Evolutionary conservation across 495 filamentous ascomycete species (phyloP).

Genomic region (Talaromyces thailandensis): DNA sequence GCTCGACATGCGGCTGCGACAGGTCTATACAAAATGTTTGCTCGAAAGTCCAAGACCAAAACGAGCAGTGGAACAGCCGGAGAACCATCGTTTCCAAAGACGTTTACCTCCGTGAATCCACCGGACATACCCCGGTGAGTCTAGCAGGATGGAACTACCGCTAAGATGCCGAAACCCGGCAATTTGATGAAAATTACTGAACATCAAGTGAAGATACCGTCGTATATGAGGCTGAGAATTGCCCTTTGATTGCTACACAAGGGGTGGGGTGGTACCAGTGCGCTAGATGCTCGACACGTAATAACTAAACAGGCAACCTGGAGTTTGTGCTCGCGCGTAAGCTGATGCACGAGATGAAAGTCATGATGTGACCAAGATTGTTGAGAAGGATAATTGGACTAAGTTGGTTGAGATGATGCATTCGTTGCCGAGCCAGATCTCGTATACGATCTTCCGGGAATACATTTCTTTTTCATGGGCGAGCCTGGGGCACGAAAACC

Average conservation of each 20-base stretch:
- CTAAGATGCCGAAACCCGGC: slow-evolving; percentile 5
- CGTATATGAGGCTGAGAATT: background rate
- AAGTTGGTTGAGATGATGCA: slow-evolving; percentile 12
- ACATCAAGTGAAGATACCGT: slow-evolving; percentile 14
- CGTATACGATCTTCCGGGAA: slow-evolving; percentile 9
- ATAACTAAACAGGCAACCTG: slow-evolving; percentile 5
- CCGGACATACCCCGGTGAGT: slow-evolving; percentile 14
- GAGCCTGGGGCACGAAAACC: slow-evolving; percentile 11
- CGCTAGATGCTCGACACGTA: background rate
- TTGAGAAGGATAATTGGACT: slow-evolving; percentile 10
- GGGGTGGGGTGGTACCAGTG: background rate
- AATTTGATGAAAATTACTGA: background rate
- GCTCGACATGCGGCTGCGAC: slow-evolving; percentile 5
- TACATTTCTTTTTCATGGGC: slow-evolving; percentile 21
- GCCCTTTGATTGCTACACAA: slow-evolving; percentile 1
- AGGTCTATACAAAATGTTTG: background rate
- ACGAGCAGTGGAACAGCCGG: slow-evolving; percentile 3
- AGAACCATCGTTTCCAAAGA: slow-evolving; percentile 10
- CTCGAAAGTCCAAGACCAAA: slow-evolving; percentile 1
- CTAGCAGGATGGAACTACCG: slow-evolving; percentile 10
- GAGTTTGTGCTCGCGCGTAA: slow-evolving; percentile 5
- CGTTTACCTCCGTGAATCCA: slow-evolving; percentile 15
- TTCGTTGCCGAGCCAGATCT: slow-evolving; percentile 12
- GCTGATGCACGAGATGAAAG: slow-evolving; percentile 12
- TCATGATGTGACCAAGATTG: slow-evolving; percentile 3